Base-by-base conservation (phyloP, 2,329 filamentous ascomycete genomes). In the Herpomyces periplanetae region DNA sequence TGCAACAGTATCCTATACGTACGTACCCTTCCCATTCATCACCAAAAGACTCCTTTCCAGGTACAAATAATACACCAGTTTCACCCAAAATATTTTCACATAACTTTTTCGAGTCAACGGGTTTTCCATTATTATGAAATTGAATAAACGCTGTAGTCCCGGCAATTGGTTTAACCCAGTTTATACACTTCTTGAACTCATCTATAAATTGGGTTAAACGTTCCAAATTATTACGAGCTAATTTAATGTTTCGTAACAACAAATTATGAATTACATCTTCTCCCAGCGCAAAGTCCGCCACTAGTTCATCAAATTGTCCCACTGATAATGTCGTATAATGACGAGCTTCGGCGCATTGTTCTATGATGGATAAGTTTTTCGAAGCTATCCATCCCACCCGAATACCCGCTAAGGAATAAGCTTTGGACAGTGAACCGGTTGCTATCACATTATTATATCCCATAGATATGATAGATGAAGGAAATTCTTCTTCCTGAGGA, bases 271-370 rank as follows among this genome's bases (percentile, higher is more conserved):
- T 50, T 9, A 61, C 58, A 13, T 44, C 39, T 2, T 50, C 40
- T 5, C 51, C 51, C 4, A 87, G 41, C 0, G 71, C 69, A 30
- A 59, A 75, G 11, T 52, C 49, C 2, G 68, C 71, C 5, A 85
- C 45, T 19, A 52, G 49, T 33, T 85, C 66, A 33, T 84, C 68
- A 4, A 87, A 41, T 30, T 61, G 55, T n/a, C 63, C 65, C 0
- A 84, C 66, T 15, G 61, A 64, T 29, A 84, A 84, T 11, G 64
- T 71, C 3, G 66, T 84, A 41, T 80, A 84, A 34, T 80, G 61
- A 15, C 68, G 47, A 2, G 58, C 57, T 7, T 42, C 37, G 5
- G 59, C 54, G 25, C 64, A 45, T 7, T 46, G 42, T 19, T 57
- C 48, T 20, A 75, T 47, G 21, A 84, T 45, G 1, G 41, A 38